Evolutionary conservation across 805 yeast genomes (phyloP), one percentile per base, ranked within the genome.

Genomic region (Saccharomycopsis javanensis): DNA sequence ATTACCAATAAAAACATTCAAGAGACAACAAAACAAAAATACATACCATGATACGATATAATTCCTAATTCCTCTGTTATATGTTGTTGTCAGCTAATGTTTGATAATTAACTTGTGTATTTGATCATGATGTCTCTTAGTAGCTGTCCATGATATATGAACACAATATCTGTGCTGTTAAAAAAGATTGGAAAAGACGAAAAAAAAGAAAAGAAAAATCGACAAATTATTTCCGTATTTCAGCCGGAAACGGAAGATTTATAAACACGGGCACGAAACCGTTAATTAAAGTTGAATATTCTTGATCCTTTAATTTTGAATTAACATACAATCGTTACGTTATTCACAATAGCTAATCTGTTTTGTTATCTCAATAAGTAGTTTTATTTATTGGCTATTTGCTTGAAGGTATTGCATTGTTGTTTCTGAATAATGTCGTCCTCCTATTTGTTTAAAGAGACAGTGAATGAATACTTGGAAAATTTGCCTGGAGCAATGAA

Each of bases 401-500:
- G n/a, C n/a, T n/a, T n/a, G n/a, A n/a, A n/a, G n/a, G n/a, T 31
- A 11, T 31, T 31, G 13, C 35, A 11, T 5, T 15, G 3, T 11
- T 3, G 3, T 11, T 31, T 31, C 11, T 27, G 15, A 18, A 15
- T 20, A 3, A 42, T 42, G 37, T 57, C 58, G 57, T 55, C 69
- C 1, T 61, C 69, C 5, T 63, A 71, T 28, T 68, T 76, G 54
- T 81, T 85, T 72, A 85, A 82, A 65, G 77, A 83, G 50, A 85
- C 88, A 1, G 94, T 91, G 60, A 88, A 88, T 66, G 95, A 87
- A 64, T 90, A 94, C 70, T 75, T 94, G 60, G 97, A 90, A 67
- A 89, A 88, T 18, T 80, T 94, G 5, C 96, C 98, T 1, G 89
- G 86, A 66, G 76, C 86, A 5, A 88, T 89, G n/a, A 92, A 91